Conservation (phyloP, 2,329 filamentous ascomycete genomes). For the Venturiaceae sp. region DNA sequence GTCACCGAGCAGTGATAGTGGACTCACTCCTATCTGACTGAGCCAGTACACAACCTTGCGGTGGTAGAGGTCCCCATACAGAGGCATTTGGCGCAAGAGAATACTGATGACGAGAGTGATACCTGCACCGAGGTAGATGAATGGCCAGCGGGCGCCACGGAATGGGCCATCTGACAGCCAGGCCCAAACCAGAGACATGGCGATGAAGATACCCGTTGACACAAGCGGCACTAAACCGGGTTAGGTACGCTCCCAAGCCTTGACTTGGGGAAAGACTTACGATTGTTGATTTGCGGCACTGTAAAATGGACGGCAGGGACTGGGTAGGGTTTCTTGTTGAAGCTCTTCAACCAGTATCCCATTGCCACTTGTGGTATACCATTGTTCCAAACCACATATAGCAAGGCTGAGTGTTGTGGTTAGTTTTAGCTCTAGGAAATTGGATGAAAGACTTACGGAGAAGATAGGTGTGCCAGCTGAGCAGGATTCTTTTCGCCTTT, state of each 20-base stretch:
- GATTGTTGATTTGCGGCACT: neutral
- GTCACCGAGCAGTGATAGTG: too few relatives aligned
- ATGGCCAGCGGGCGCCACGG: neutral
- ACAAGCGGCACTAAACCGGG: neutral
- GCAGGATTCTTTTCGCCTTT: conserved; percentile 51
- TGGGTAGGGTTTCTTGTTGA: neutral
- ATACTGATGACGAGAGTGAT: neutral
- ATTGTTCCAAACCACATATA: neutral
- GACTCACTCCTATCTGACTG: neutral
- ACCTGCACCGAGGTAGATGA: neutral
- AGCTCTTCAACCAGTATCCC: neutral
- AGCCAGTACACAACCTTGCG: neutral
- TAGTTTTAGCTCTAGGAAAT: neutral
- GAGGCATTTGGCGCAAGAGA: neutral
- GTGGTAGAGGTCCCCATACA: neutral
- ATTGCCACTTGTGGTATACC: neutral
- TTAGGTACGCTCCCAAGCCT: too few relatives aligned
- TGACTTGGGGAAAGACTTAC: too few relatives aligned
- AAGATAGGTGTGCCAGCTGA: conserved; percentile 54
- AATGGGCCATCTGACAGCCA: neutral
- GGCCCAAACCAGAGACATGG: neutral
- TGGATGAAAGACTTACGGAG: conserved; percentile 20
- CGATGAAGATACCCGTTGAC: neutral
- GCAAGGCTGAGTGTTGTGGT: neutral
- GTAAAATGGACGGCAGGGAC: neutral